A percentile compares a stretch with the other conserved stretches of the same genome.
Evolutionary conservation across 2,329 filamentous ascomycete genomes (phyloP).

Genomic region (Fusarium sp.): DNA sequence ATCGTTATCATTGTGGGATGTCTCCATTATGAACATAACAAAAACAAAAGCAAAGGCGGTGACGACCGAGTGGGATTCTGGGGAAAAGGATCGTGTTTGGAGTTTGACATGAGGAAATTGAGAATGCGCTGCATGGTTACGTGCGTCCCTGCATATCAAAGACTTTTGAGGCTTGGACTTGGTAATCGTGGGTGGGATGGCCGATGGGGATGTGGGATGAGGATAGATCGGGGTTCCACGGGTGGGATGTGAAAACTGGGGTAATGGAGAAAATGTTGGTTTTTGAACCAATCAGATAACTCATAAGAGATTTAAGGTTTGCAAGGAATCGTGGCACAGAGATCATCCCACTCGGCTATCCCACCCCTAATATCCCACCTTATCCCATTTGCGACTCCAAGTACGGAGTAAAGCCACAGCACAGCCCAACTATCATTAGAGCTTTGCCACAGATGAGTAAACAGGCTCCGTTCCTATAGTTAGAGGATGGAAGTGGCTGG

Average conservation of each 20-base stretch:
- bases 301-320: not conserved
- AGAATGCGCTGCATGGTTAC: conserved; percentile 14
- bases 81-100: not conserved
- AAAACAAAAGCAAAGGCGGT: not conserved
- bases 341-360: conserved; percentile 38
- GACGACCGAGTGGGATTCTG: conserved; percentile 36
- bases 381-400: not conserved
- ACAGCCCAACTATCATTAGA: not conserved
- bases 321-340: not conserved
- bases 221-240: conserved; percentile 26
- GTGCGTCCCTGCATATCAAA: conserved; percentile 16
- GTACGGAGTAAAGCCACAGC: not conserved
- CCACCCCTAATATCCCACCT: conserved; percentile 17
- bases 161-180: conserved; percentile 35
- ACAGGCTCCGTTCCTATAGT: fast-evolving
- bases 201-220: conserved; percentile 37
- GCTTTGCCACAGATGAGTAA: too few species aligned
- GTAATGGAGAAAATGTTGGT: fast-evolving
- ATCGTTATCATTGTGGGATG: conserved; percentile 41
- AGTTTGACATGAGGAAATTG: conserved; percentile 10
- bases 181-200: conserved; percentile 43
- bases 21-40: conserved; percentile 20
- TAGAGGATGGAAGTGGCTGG: not conserved
- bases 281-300: not conserved
- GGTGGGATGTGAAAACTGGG: conserved; percentile 6